Evolutionary conservation across 805 yeast genomes (phyloP).

Genomic region (Candida peoriensis): DNA sequence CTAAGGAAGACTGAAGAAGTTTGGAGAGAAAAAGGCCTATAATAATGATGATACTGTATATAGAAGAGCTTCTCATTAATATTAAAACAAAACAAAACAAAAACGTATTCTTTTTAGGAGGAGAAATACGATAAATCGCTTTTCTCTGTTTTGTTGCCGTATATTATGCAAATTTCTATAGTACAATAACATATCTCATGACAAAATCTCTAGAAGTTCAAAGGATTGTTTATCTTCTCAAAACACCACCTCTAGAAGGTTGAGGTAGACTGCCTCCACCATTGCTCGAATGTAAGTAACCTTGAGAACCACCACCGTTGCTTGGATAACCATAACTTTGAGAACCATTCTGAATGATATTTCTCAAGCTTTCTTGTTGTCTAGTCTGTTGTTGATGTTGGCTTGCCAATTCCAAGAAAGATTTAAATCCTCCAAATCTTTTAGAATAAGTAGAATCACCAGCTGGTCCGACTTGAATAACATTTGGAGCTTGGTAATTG

Average conservation of each 20-base stretch:
- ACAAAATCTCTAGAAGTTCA: too few relatives aligned
- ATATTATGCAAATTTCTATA: too few relatives aligned
- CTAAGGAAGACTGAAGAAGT: too few relatives aligned
- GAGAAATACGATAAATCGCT: too few relatives aligned
- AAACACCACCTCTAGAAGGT: constrained; percentile 21
- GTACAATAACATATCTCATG: background rate
- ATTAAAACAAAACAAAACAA: too few relatives aligned
- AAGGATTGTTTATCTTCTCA: constrained; percentile 22
- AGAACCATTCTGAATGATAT: constrained; percentile 11
- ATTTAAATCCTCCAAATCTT: constrained; percentile 47
- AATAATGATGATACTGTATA: too few relatives aligned
- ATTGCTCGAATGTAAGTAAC: background rate
- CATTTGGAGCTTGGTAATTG: constrained; percentile 31
- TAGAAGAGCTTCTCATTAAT: too few relatives aligned
- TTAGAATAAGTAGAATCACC: constrained; percentile 40
- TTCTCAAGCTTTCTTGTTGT: constrained; percentile 13
- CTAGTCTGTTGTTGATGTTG: constrained; percentile 14
- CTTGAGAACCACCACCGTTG: constrained; percentile 8
- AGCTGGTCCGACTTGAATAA: constrained; percentile 42
- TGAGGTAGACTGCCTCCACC: constrained; percentile 10
- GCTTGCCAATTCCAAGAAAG: constrained; percentile 29
- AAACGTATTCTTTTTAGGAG: too few relatives aligned
- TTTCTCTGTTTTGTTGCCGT: too few relatives aligned
- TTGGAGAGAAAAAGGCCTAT: too few relatives aligned
- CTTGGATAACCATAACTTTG: constrained; percentile 1